Percentiles rank a stretch among this genome's conserved stretches.
These are phyloP conservation scores for Populus pruinosa DNA, from an alignment of 345 rosid genomes.

Conservation along the genomic window DNA sequence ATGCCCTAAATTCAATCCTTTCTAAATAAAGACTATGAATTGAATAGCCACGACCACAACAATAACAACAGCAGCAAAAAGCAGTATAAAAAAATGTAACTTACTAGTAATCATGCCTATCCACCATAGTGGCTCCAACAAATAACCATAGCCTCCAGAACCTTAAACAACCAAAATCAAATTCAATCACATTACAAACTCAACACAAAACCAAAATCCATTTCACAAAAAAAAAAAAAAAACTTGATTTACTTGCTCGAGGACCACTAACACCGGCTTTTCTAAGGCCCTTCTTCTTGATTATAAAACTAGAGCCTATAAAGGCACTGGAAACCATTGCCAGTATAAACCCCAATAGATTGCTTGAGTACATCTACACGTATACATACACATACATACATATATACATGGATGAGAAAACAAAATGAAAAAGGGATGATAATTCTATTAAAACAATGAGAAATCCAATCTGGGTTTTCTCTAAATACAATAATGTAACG, in stretches of 20 bases:
- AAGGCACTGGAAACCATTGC: constrained; percentile 73
- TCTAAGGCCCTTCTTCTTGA: constrained; percentile 78
- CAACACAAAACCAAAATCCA: neutral
- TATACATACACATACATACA: neutral
- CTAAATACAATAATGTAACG: neutral
- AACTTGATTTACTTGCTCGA: constrained; percentile 47
- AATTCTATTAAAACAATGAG: neutral
- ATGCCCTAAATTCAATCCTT: neutral
- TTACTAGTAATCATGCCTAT: constrained; percentile 78
- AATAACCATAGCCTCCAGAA: constrained; percentile 72
- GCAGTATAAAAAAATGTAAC: constrained; percentile 15
- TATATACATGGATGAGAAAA: neutral
- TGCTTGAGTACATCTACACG: constrained; percentile 64
- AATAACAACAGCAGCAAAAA: neutral
- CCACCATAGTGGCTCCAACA: constrained; percentile 89
- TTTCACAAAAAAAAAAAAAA: neutral
- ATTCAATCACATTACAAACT: neutral
- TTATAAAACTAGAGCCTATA: constrained; percentile 78
- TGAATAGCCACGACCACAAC: neutral
- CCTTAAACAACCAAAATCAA: constrained; percentile 29
- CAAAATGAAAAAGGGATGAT: neutral
- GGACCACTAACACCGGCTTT: constrained; percentile 59
- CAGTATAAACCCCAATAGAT: constrained; percentile 58
- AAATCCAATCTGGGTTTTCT: neutral
- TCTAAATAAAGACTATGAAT: neutral